These are phyloP conservation scores for Laburnicola sp. DNA, from an alignment of 2,329 filamentous ascomycete genomes.

Conservation along the genomic window DNA sequence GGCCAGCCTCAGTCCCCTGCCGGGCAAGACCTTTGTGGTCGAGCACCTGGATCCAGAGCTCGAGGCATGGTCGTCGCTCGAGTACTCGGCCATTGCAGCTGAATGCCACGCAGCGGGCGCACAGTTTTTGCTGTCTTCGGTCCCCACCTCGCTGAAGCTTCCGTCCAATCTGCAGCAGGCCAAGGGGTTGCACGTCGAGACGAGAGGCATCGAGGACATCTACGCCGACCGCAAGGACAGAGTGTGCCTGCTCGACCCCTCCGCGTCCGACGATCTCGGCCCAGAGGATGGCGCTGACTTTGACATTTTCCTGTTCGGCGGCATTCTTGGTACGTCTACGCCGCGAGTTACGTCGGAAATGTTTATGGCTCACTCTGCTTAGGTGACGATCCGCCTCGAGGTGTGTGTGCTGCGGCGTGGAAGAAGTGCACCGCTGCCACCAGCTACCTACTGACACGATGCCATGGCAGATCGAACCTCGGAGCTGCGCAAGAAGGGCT, in stretches of 20 bases:
- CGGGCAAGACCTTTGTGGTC: constrained; percentile 79
- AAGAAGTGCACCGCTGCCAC: constrained; percentile 8
- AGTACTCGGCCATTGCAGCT: constrained; percentile 84
- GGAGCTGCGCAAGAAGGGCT: constrained; percentile 93
- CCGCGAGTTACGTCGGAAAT: not conserved
- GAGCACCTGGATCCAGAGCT: constrained; percentile 96
- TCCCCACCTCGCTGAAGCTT: constrained; percentile 67
- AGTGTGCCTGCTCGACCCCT: constrained; percentile 88
- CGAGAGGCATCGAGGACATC: constrained; percentile 77
- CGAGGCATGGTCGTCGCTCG: constrained; percentile 89
- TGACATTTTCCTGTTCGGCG: constrained; percentile 92
- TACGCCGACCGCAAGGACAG: constrained; percentile 71
- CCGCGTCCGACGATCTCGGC: constrained; percentile 76
- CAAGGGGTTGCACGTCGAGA: constrained; percentile 71
- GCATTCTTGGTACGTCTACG: constrained; percentile 74
- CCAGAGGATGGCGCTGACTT: constrained; percentile 83
- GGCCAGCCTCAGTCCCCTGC: constrained; percentile 24
- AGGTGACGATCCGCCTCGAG: constrained; percentile 93
- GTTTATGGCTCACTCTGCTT: constrained; percentile 29
- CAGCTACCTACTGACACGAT: constrained; percentile 23
- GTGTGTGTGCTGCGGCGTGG: constrained; percentile 56
- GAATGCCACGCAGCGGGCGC: constrained; percentile 72
- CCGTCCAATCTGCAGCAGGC: constrained; percentile 61
- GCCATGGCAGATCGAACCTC: constrained; percentile 76
- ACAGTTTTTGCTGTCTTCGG: constrained; percentile 79